Evolutionary conservation across 106 monocot genomes (phyloP).

Genomic region (Allium sativum): DNA sequence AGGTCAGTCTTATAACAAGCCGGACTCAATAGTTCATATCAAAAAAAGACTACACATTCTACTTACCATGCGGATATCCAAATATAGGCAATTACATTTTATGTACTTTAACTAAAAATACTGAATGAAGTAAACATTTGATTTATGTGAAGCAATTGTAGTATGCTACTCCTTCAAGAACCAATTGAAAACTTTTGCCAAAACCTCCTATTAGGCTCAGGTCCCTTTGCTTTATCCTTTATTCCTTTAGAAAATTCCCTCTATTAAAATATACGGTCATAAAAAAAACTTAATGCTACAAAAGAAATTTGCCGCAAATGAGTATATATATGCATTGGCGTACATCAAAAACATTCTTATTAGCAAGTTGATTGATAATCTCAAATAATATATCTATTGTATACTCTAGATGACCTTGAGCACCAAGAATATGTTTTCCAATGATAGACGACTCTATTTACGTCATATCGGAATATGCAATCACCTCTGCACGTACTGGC

Average conservation of each 20-base stretch:
- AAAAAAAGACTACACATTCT: no score
- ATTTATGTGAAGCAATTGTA: no score
- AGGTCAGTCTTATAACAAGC: no score
- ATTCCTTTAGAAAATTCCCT: slow-evolving; percentile 30
- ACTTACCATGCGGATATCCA: no score
- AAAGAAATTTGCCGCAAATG: background rate
- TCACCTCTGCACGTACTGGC: slow-evolving; percentile 42
- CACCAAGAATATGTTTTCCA: slow-evolving; percentile 57
- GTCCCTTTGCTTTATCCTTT: slow-evolving; percentile 26
- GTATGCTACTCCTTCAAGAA: slow-evolving; percentile 42
- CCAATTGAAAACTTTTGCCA: slow-evolving; percentile 62
- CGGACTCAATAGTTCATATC: no score
- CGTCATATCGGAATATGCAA: slow-evolving; percentile 60
- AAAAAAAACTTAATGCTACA: background rate
- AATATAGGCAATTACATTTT: no score
- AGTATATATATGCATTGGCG: background rate
- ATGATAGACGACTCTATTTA: slow-evolving; percentile 57
- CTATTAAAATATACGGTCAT: slow-evolving; percentile 17
- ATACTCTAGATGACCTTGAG: slow-evolving; percentile 90
- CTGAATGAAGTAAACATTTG: no score
- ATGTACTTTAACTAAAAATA: no score
- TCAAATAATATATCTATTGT: slow-evolving; percentile 62
- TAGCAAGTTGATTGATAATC: slow-evolving; percentile 51
- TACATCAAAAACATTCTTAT: slow-evolving; percentile 38
- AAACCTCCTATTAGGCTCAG: slow-evolving; percentile 48